Conservation (phyloP, 139 green algal genomes). For the Auxenochlorella protothecoides region DNA sequence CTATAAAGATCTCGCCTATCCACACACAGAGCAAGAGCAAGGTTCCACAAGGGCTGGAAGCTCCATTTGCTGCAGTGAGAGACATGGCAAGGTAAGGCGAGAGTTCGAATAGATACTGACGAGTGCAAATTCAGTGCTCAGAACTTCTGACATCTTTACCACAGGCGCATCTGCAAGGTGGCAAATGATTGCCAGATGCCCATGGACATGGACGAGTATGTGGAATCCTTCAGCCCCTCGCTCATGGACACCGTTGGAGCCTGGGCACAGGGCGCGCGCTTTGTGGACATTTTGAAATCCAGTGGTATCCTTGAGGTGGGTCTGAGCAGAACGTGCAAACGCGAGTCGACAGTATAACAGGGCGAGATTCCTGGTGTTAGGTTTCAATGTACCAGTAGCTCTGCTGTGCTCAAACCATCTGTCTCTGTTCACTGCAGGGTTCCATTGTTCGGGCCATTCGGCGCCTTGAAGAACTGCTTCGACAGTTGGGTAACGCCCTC, state of each 20-base stretch:
- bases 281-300: conserved; percentile 40
- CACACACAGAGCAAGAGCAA: conserved; percentile 5
- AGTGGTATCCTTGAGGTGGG: background rate
- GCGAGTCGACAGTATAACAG: no score
- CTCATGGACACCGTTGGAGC: conserved; percentile 57
- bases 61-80: conserved; percentile 26
- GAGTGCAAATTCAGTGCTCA: background rate
- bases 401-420: background rate
- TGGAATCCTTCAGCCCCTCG: conserved; percentile 53
- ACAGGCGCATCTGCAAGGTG: conserved; percentile 27
- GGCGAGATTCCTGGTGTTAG: background rate
- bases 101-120: no score
- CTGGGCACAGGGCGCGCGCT: conserved; percentile 51
- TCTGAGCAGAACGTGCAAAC: background rate
- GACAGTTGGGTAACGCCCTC: conserved; percentile 41
- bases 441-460: conserved; percentile 64
- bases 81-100: conserved; percentile 38
- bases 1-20: no score
- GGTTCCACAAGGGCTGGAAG: conserved; percentile 45
- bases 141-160: background rate
- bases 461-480: conserved; percentile 67
- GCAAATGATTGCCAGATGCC: conserved; percentile 42
- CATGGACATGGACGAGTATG: conserved; percentile 53
- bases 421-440: conserved; percentile 26
- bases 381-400: background rate